Percentiles rank a stretch among this genome's conserved stretches.
Conservation (phyloP, 495 filamentous ascomycete species). For the Aspergillus egyptiacus region DNA sequence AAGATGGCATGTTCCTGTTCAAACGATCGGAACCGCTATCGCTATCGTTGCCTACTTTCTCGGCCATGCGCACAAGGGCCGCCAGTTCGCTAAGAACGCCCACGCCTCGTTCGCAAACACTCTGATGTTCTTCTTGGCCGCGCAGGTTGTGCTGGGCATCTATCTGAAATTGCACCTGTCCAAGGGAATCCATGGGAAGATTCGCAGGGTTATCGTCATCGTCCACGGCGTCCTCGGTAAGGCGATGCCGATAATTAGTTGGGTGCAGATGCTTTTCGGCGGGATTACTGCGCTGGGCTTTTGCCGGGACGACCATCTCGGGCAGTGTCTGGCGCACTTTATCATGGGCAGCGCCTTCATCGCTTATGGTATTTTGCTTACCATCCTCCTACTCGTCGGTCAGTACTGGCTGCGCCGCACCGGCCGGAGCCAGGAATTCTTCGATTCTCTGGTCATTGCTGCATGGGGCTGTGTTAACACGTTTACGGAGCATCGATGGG, state of each 20-base stretch:
- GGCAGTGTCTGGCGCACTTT: constrained; percentile 94
- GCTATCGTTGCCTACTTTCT: constrained; percentile 84
- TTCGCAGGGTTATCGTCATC: constrained; percentile 64
- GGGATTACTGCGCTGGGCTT: constrained; percentile 93
- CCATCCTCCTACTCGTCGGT: constrained; percentile 79
- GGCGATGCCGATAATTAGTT: constrained; percentile 74
- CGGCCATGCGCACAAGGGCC: constrained; percentile 82
- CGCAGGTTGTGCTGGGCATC: constrained; percentile 72
- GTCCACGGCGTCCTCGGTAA: constrained; percentile 81
- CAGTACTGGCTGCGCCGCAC: constrained; percentile 81
- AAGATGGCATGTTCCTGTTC: constrained; percentile 90
- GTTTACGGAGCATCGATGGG: constrained; percentile 97
- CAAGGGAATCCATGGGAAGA: constrained; percentile 70
- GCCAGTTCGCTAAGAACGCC: constrained; percentile 78
- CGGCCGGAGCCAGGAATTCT: constrained; percentile 93
- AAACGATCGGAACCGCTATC: constrained; percentile 66
- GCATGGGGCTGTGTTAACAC: constrained; percentile 96
- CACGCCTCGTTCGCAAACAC: constrained; percentile 75
- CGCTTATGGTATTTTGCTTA: constrained; percentile 82
- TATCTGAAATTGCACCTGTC: constrained; percentile 88
- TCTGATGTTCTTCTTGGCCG: constrained; percentile 70
- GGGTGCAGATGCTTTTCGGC: constrained; percentile 96
- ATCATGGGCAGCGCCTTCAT: constrained; percentile 99
- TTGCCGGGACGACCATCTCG: constrained; percentile 83
- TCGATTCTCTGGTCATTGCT: constrained; percentile 85